Base-by-base conservation (phyloP, 2,329 filamentous ascomycete genomes). In the Aspergillus bombycis region DNA sequence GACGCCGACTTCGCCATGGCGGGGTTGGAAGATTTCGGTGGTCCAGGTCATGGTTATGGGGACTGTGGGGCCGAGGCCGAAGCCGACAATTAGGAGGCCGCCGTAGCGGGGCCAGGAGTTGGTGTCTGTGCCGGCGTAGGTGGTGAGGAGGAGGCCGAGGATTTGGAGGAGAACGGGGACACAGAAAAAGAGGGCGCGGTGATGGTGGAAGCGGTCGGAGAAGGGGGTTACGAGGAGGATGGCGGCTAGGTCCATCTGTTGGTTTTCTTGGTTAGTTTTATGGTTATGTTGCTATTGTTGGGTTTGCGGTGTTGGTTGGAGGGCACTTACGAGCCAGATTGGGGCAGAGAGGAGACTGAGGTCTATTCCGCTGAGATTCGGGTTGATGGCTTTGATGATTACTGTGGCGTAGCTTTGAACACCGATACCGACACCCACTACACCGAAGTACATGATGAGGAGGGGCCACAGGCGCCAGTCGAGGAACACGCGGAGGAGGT, bases 11-110 rank as follows among this genome's bases (percentile, higher is more conserved):
- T 97, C 93, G 54, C 93, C 92, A 73, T 97, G 93, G 14, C 93
- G 90, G 36, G 86, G 86, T 79, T 96, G 93, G 82, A 97, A 97
- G 73, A 96, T 90, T 78, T 96, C 91, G 66, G 89, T 92, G 36
- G 91, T 93, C 93, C 93, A 96, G 41, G 93, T 90, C 93, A 97
- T 97, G 77, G 91, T 94, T 72, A 94, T 94, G 12, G 93, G 93
- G 1, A 96, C 93, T 0, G 93, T 96, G 4, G 93, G 93, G 1
- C 93, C 93, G 2, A 97, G 88, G 0, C 93, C 93, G 72, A 96
- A 96, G 5, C 93, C 93, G 41, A 97, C 90, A 80, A 97, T 89
- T 57, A 97, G 81, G n/a, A 97, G 86, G 4, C 93, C 93, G 55
- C 91, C 92, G 74, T 97, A 97, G 48, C 93, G 88, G 2, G 91